These are phyloP conservation scores for Excoecaria agallocha DNA, from an alignment of 345 rosid genomes.

Conservation along the genomic window DNA sequence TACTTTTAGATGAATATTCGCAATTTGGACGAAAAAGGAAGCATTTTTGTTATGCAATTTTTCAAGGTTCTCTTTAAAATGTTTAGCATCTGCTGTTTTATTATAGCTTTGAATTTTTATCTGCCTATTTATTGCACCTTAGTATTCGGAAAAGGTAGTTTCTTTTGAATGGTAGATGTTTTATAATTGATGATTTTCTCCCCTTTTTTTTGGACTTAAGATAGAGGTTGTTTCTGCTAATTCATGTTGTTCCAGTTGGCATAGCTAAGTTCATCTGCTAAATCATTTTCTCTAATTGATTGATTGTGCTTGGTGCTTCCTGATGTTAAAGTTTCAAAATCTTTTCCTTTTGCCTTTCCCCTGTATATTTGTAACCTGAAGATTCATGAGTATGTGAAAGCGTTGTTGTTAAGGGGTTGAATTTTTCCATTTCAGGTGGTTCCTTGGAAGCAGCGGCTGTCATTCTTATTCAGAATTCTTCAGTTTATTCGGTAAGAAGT, in stretches of 20 bases:
- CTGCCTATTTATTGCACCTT: too few relatives aligned
- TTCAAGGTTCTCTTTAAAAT: too few relatives aligned
- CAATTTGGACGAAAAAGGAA: not conserved
- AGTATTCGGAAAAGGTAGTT: too few relatives aligned
- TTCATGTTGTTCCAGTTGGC: too few relatives aligned
- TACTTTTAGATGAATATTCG: not conserved
- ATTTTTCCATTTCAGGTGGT: slow-evolving; percentile 26
- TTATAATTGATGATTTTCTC: not conserved
- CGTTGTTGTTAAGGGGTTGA: not conserved
- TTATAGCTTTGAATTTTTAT: too few relatives aligned
- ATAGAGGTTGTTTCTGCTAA: too few relatives aligned
- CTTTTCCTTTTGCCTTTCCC: not conserved
- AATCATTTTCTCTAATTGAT: too few relatives aligned
- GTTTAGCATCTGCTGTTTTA: too few relatives aligned
- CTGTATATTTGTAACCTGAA: not conserved
- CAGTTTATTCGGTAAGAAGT: not conserved
- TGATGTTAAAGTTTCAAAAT: not conserved
- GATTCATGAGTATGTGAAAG: not conserved
- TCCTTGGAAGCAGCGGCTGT: slow-evolving; percentile 6
- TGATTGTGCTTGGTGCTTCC: too few relatives aligned
- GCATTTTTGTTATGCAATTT: not conserved
- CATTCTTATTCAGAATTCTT: not conserved
- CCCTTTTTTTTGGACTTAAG: too few relatives aligned
- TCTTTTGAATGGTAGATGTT: not conserved
- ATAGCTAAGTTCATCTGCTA: too few relatives aligned